phyloP scores from a whole-genome alignment of 202 grass and related monocot genomes.

The Setaria italica region DNA sequence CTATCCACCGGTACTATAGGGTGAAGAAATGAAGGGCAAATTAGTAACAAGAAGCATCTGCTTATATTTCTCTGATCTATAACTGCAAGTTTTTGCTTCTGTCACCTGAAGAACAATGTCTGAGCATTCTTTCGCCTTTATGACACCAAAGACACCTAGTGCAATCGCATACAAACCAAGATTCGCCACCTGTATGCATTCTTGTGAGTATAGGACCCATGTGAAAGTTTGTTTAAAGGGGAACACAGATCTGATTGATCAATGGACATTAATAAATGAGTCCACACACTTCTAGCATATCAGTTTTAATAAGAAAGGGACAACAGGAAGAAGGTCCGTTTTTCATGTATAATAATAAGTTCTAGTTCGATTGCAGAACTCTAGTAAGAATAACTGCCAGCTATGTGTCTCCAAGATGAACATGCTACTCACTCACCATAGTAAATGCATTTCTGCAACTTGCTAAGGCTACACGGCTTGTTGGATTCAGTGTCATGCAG shows the following conservation, averaged over 20 bases:
- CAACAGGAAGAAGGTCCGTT: not conserved
- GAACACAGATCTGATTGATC: not conserved
- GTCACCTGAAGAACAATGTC: constrained; percentile 71
- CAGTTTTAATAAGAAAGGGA: constrained; percentile 25
- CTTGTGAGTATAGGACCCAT: constrained; percentile 40
- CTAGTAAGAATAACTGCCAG: not conserved
- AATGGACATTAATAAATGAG: not conserved
- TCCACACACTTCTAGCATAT: not conserved
- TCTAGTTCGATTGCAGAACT: constrained; percentile 1
- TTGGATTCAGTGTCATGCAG: constrained; percentile 74
- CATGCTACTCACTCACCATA: constrained; percentile 55
- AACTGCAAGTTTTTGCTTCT: not conserved
- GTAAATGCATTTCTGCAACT: constrained; percentile 84
- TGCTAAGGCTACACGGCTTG: constrained; percentile 74
- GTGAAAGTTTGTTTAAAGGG: not conserved
- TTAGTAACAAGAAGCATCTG: constrained; percentile 1
- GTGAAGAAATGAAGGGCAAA: not conserved
- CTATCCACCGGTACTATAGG: constrained; percentile 76
- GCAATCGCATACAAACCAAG: constrained; percentile 75
- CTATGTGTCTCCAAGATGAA: not conserved
- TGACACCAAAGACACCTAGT: constrained; percentile 59
- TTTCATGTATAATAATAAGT: not conserved
- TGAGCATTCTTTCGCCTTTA: constrained; percentile 47
- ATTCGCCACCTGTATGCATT: constrained; percentile 68
- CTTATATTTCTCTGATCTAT: not conserved